Evolutionary conservation across 1,284 basidiomycete genomes (phyloP).

Genomic region (Tylopilus orsonianus): DNA sequence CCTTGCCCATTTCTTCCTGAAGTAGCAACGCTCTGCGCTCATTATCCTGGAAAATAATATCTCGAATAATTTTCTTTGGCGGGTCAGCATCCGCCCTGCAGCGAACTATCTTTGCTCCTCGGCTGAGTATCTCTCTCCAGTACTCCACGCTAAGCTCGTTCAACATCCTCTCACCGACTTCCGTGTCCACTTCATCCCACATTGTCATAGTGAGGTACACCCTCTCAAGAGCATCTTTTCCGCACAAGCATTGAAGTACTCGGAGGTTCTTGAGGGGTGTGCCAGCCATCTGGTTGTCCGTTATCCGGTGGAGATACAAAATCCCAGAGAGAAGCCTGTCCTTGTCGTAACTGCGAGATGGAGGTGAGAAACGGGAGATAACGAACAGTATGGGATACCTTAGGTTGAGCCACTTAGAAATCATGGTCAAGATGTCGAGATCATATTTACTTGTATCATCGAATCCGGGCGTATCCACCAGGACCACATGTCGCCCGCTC

Average conservation of each 20-base stretch:
- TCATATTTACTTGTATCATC: slow-evolving; percentile 17
- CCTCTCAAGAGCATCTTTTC: slow-evolving; percentile 24
- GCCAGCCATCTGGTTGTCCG: slow-evolving; percentile 44
- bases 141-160: not conserved
- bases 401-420: slow-evolving; percentile 23
- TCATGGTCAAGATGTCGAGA: slow-evolving; percentile 19
- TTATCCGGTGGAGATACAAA: slow-evolving; percentile 50
- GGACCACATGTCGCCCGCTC: not conserved
- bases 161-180: slow-evolving; percentile 1
- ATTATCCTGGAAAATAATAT: not conserved
- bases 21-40: not conserved
- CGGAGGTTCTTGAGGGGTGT: slow-evolving; percentile 41
- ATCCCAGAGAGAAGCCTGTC: slow-evolving; percentile 39
- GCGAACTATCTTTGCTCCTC: not conserved
- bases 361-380: not conserved
- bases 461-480: slow-evolving; percentile 19
- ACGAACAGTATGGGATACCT: slow-evolving; percentile 2
- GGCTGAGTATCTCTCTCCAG: not conserved
- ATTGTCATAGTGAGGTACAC: slow-evolving; percentile 2
- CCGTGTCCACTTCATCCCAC: slow-evolving; percentile 2
- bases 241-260: slow-evolving; percentile 44
- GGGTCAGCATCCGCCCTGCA: not conserved
- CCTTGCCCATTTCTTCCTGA: not conserved
- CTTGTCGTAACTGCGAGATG: slow-evolving; percentile 31
- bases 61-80: not conserved